Evolutionary conservation across 2,329 filamentous ascomycete species (phyloP).

Genomic region (Reticulascus tulasneorum): DNA sequence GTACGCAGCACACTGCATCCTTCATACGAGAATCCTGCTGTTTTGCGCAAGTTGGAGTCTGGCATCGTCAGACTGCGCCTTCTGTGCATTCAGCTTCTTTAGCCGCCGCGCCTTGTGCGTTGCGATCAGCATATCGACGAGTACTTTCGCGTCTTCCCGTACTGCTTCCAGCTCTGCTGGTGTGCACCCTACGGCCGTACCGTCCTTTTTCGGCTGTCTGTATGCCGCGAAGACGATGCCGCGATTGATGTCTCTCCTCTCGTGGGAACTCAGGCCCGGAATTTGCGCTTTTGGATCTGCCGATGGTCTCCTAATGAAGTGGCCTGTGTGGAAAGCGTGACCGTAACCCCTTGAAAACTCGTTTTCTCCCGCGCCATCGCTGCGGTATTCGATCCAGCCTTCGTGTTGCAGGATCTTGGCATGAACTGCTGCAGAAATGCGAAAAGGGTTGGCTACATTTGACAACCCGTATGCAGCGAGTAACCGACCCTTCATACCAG

Average conservation of each 20-base stretch:
- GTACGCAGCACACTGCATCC: too few relatives aligned
- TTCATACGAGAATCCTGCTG: not conserved
- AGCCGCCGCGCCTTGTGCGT: constrained; percentile 38
- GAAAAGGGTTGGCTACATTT: constrained; percentile 47
- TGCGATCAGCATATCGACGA: constrained; percentile 51
- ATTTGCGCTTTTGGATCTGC: constrained; percentile 6
- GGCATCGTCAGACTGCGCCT: constrained; percentile 7
- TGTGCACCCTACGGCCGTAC: constrained; percentile 28
- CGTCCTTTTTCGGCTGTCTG: constrained; percentile 39
- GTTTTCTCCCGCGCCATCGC: constrained; percentile 33
- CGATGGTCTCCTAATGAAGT: constrained; percentile 20
- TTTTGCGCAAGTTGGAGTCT: constrained; percentile 1
- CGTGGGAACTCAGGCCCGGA: not conserved
- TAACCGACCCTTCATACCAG: constrained; percentile 42
- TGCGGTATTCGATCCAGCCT: constrained; percentile 51
- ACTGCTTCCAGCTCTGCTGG: constrained; percentile 41
- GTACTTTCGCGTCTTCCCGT: constrained; percentile 44
- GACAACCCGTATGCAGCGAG: constrained; percentile 53
- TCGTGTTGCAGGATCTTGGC: constrained; percentile 43
- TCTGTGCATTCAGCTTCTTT: constrained; percentile 16
- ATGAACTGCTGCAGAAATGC: constrained; percentile 46
- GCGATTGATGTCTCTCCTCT: constrained; percentile 32
- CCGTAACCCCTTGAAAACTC: constrained; percentile 51
- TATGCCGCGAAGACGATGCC: constrained; percentile 56
- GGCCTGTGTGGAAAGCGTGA: constrained; percentile 48